phyloP scores from a whole-genome alignment of 2,329 filamentous ascomycete genomes.

The Alternaria burnsii region DNA sequence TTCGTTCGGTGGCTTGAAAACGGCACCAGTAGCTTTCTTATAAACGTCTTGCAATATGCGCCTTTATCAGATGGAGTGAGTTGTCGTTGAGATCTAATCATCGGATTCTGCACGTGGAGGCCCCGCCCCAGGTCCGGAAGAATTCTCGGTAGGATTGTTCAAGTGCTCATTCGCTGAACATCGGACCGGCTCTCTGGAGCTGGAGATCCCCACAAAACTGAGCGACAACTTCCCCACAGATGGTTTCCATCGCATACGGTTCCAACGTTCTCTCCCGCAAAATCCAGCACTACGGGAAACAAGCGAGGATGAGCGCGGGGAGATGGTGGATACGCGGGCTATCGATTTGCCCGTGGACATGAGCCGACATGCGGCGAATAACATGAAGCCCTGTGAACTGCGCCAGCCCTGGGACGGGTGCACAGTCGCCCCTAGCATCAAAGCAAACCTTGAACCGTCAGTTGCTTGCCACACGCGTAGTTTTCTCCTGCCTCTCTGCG shows the following conservation, averaged over 20 bases:
- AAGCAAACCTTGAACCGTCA: neutral
- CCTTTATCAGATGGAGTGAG: conserved; percentile 1
- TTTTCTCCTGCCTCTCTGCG: neutral
- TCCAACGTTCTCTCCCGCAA: conserved; percentile 1
- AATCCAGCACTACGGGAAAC: conserved; percentile 9
- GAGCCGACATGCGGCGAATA: neutral
- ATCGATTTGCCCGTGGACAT: conserved; percentile 8
- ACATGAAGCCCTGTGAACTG: neutral
- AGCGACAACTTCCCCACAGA: conserved; percentile 4
- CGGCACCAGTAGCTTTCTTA: conserved; percentile 16
- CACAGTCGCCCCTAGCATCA: neutral
- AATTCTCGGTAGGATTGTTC: conserved; percentile 1
- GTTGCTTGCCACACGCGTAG: conserved; percentile 6
- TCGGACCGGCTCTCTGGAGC: conserved; percentile 23
- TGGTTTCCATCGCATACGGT: neutral
- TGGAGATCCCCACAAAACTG: conserved; percentile 10
- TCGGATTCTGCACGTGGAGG: neutral
- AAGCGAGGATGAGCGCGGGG: conserved; percentile 23
- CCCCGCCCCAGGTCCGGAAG: neutral
- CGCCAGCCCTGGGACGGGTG: neutral
- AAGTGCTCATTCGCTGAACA: conserved; percentile 16
- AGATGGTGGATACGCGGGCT: conserved; percentile 17
- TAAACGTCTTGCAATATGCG: neutral
- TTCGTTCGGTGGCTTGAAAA: conserved; percentile 12
- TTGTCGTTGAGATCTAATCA: neutral